phyloP scores from a whole-genome alignment of 2,329 filamentous ascomycete genomes.

The Arthrobotrys musiformis region DNA sequence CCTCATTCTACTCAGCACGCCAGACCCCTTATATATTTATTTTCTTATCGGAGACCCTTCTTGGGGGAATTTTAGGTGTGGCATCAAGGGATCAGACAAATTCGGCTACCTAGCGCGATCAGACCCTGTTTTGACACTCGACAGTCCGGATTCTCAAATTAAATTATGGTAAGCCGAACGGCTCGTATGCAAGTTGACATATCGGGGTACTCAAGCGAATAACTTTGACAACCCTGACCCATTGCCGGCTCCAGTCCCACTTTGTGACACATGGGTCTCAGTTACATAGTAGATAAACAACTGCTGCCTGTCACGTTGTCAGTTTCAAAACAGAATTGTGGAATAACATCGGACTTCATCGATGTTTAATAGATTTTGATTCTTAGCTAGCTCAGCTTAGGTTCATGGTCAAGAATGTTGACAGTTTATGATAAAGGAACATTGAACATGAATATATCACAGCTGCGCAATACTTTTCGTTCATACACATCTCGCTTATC shows the following conservation, averaged over 20 bases:
- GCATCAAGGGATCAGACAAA: conserved; percentile 8
- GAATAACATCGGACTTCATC: no score
- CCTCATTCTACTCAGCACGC: no score
- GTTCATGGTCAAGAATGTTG: no score
- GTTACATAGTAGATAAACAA: no score
- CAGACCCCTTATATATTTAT: conserved; percentile 4
- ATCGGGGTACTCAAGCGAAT: conserved; percentile 37
- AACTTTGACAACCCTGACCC: not conserved
- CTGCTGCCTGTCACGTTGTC: no score
- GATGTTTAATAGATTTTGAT: no score
- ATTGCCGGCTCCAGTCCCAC: not conserved
- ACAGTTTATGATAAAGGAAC: no score
- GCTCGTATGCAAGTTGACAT: conserved; percentile 36
- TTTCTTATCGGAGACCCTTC: not conserved
- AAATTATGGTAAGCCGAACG: not conserved
- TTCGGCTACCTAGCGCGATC: conserved; percentile 12
- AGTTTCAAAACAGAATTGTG: no score
- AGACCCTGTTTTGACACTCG: conserved; percentile 10
- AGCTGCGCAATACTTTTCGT: no score
- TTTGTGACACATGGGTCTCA: not conserved
- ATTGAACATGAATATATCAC: no score
- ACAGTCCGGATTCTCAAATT: conserved; percentile 12
- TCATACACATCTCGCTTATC: no score
- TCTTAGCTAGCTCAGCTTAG: no score
- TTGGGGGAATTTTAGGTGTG: not conserved